A percentile compares a stretch with the other conserved stretches of the same genome.
Evolutionary conservation across 1,284 basidiomycete genomes (phyloP).

Genomic region (Boletus smithii): DNA sequence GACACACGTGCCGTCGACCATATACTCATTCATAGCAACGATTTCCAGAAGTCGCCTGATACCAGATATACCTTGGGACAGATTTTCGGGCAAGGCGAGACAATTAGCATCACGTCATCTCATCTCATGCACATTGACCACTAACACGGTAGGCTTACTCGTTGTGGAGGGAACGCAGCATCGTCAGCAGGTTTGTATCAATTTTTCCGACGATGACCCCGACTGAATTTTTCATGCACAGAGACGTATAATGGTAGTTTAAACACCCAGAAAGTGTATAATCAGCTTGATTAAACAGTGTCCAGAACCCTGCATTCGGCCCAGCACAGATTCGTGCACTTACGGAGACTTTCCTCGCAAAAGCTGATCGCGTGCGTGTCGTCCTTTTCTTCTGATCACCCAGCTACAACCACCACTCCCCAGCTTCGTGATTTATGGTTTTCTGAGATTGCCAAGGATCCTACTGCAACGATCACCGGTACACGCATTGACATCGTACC

Average conservation of each 20-base stretch:
- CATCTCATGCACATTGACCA: not conserved
- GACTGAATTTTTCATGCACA: not conserved
- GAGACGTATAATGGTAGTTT: constrained; percentile 29
- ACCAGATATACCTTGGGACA: constrained; percentile 20
- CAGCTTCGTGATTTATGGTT: constrained; percentile 49
- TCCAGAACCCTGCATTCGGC: constrained; percentile 60
- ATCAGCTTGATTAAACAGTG: not conserved
- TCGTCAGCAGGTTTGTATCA: constrained; percentile 23
- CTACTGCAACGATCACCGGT: constrained; percentile 9
- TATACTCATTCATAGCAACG: constrained; percentile 36
- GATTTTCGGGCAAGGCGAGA: constrained; percentile 32
- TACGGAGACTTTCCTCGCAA: constrained; percentile 53
- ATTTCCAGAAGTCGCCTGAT: constrained; percentile 36
- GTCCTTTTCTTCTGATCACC: not conserved
- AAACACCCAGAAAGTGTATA: not conserved
- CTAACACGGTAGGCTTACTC: constrained; percentile 15
- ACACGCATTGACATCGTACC: constrained; percentile 47
- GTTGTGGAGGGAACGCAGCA: constrained; percentile 28
- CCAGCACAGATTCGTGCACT: constrained; percentile 52
- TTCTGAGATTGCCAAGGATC: constrained; percentile 27
- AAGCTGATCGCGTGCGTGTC: constrained; percentile 43
- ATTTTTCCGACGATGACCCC: not conserved
- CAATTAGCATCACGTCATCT: not conserved
- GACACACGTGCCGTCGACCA: constrained; percentile 39
- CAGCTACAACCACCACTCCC: not conserved